Evolutionary conservation across 1,139 yeast species (phyloP), one percentile per base, ranked within the genome.

Genomic region (Saccharomyces hybrid): DNA sequence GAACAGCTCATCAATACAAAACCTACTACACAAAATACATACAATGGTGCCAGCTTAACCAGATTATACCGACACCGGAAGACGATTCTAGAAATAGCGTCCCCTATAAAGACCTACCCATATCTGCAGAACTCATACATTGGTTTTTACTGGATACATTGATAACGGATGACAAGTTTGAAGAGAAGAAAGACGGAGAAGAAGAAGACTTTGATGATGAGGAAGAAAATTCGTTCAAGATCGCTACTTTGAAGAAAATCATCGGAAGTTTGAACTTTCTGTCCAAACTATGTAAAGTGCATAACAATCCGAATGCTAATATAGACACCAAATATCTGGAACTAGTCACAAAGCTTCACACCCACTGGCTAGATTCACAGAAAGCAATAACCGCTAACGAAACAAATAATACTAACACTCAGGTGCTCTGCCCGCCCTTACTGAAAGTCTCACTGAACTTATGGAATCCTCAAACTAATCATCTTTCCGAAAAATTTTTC

Each of bases 401-500:
- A 28, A 49, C 47, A 38, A 54, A 53, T 27, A 52, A 38, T n/a
- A 52, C 50, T 24, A n/a, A 28, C 41, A 50, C 41, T n/a, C 51
- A 19, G 14, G 41, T 14, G 14, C 19, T 53, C 3, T 49, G 56
- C 12, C 55, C 60, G 34, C 59, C 58, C 3, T 34, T 59, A 24
- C 55, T 59, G 14, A 64, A 60, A 38, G 55, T 66, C 1, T 65
- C 70, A 24, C 50, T 64, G 31, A 65, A 68, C 53, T 41, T 66
- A 49, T 68, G 71, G 71, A 67, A 64, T 49, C 59, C 68, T 8
- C 52, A 55, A 28, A 62, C 68, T n/a, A 53, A 46, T 12, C 56
- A 60, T 38, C 55, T 66, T 48, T 55, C 62, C 3, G 64, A 61
- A 24, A 65, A 63, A 47, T 59, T 57, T 49, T 68, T 68, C 59